Evolutionary conservation across 306 rosid species (phyloP).

Genomic region (Quercus ilex): DNA sequence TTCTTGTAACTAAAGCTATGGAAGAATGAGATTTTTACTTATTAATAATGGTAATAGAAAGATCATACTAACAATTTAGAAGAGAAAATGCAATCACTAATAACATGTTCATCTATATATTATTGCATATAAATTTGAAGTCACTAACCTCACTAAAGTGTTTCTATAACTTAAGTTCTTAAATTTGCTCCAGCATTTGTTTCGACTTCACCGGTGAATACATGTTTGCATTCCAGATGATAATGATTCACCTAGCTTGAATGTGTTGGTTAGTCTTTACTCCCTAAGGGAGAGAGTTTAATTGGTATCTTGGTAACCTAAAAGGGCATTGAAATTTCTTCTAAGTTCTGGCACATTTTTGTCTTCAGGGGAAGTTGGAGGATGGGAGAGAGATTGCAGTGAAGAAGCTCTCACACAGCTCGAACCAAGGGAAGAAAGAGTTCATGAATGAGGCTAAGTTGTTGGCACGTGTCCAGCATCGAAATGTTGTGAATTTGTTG

Average conservation of each 20-base stretch:
- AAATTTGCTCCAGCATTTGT: neutral
- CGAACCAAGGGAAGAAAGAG: conserved; percentile 87
- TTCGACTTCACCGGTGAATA: neutral
- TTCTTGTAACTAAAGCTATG: neutral
- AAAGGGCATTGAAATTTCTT: neutral
- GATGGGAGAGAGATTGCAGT: conserved; percentile 95
- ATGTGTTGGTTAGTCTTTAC: neutral
- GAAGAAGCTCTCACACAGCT: conserved; percentile 70
- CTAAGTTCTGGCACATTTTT: conserved; percentile 1
- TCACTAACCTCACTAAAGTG: neutral
- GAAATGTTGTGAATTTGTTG: conserved; percentile 84
- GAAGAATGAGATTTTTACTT: neutral
- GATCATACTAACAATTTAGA: neutral
- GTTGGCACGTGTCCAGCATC: conserved; percentile 89
- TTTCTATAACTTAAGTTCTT: neutral
- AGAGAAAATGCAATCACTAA: neutral
- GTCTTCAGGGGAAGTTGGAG: conserved; percentile 61
- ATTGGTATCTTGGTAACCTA: neutral
- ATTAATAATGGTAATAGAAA: neutral
- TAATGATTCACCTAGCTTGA: neutral
- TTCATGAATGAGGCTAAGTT: conserved; percentile 85
- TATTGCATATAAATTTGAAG: neutral
- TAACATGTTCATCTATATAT: neutral
- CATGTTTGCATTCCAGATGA: neutral
- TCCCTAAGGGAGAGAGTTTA: neutral